These are phyloP conservation scores for Zizania palustris DNA, from an alignment of 202 grass and related monocot species.

Conservation along the genomic window DNA sequence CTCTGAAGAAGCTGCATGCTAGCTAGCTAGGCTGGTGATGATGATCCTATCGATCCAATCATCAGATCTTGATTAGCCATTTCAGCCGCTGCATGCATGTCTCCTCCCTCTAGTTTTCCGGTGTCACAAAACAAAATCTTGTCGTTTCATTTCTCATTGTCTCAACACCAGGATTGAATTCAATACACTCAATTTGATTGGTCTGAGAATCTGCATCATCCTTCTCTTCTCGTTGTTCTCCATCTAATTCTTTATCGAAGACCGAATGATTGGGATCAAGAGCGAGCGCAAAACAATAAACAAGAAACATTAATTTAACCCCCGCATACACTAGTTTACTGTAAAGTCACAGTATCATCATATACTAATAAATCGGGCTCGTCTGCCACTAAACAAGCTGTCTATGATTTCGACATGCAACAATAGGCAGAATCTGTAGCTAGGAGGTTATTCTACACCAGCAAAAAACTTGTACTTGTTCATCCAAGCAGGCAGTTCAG, in stretches of 20 bases:
- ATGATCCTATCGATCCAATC: not conserved
- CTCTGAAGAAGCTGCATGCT: constrained; percentile 39
- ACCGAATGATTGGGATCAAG: not conserved
- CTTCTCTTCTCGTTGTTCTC: not conserved
- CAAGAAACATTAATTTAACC: not conserved
- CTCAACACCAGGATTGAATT: constrained; percentile 31
- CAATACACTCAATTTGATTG: constrained; percentile 50
- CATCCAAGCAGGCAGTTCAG: not conserved
- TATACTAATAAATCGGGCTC: constrained; percentile 15
- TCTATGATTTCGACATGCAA: constrained; percentile 41
- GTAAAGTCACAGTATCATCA: not conserved
- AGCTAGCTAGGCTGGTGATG: not conserved
- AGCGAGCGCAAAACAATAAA: not conserved
- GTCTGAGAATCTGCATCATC: not conserved
- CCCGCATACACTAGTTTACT: not conserved
- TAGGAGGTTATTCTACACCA: constrained; percentile 31
- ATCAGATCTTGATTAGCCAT: not conserved
- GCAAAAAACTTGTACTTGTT: constrained; percentile 8
- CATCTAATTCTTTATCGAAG: not conserved
- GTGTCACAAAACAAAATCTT: constrained; percentile 16
- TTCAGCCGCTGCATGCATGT: not conserved
- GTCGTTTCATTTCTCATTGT: not conserved
- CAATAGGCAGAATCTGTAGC: constrained; percentile 39
- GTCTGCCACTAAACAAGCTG: constrained; percentile 28
- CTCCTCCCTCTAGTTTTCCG: not conserved